These are phyloP conservation scores for Cercospora berteroae DNA, from an alignment of 2,329 filamentous ascomycete genomes.

Conservation along the genomic window DNA sequence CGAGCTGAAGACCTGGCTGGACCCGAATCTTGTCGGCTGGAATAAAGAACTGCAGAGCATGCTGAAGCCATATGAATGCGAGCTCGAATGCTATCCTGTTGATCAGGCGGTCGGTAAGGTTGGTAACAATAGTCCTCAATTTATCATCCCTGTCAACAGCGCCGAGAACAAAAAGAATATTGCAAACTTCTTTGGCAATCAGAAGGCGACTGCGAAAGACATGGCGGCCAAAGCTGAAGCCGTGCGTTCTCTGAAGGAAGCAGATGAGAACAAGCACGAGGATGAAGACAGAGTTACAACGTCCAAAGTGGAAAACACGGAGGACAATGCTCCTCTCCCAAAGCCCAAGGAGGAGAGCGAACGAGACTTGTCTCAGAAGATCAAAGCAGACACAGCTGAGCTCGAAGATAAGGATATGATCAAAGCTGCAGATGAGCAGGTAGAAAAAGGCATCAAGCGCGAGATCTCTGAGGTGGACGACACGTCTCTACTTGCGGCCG, in stretches of 20 bases:
- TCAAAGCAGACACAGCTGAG: slow-evolving; percentile 49
- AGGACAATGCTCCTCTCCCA: slow-evolving; percentile 55
- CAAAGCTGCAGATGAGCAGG: slow-evolving; percentile 30
- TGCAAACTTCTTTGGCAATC: slow-evolving; percentile 81
- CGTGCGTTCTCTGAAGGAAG: slow-evolving; percentile 32
- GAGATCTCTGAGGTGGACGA: slow-evolving; percentile 43
- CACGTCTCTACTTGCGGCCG: slow-evolving; percentile 31
- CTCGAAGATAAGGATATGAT: slow-evolving; percentile 31
- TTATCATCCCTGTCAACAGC: slow-evolving; percentile 79
- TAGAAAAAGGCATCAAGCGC: slow-evolving; percentile 48
- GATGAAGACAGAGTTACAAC: slow-evolving; percentile 46
- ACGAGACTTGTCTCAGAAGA: slow-evolving; percentile 33
- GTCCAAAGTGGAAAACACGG: slow-evolving; percentile 44
- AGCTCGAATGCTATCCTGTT: slow-evolving; percentile 82
- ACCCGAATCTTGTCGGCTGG: slow-evolving; percentile 72
- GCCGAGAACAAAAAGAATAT: slow-evolving; percentile 90
- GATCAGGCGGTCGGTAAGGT: slow-evolving; percentile 89
- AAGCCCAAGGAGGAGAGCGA: slow-evolving; percentile 31
- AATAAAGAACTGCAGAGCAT: slow-evolving; percentile 72
- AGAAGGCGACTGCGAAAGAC: slow-evolving; percentile 42
- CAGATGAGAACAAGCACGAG: slow-evolving; percentile 41
- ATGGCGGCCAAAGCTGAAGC: slow-evolving; percentile 39
- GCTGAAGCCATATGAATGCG: slow-evolving; percentile 74
- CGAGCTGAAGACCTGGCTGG: slow-evolving; percentile 71
- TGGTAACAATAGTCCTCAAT: slow-evolving; percentile 81